phyloP scores from a whole-genome alignment of 176 grass and related monocot species.

The Cenchrus fungigraminus region DNA sequence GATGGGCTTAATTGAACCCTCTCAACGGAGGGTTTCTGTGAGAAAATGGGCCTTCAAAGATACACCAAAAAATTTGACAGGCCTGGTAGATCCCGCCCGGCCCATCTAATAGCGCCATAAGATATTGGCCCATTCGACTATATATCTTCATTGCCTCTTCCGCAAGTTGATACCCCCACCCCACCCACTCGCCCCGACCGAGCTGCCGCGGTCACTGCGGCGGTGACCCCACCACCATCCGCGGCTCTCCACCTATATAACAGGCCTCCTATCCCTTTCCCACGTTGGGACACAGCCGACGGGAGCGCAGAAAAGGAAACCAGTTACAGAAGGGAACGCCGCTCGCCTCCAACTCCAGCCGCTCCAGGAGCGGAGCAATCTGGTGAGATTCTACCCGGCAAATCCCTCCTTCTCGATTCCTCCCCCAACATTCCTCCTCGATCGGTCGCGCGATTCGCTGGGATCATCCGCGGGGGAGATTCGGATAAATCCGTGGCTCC shows the following conservation, averaged over 20 bases:
- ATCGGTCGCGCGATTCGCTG: neutral
- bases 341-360: neutral
- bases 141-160: no score
- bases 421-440: neutral
- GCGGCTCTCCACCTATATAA: neutral
- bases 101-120: no score
- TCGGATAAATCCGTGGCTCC: neutral
- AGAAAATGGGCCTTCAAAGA: no score
- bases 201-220: neutral
- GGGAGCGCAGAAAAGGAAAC: neutral
- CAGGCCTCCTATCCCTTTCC: no score
- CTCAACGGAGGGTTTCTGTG: no score
- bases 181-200: no score
- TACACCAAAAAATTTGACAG: no score
- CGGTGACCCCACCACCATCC: neutral
- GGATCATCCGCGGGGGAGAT: slow-evolving; percentile 1
- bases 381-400: neutral
- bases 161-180: no score
- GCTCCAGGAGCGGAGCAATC: slow-evolving; percentile 13
- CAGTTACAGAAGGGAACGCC: neutral
- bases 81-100: no score
- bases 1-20: no score
- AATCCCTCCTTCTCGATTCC: neutral
- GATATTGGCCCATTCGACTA: no score
- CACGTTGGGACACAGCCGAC: neutral